Conservation (phyloP, 2,329 filamentous ascomycete species). For the Aspergillus persii region DNA sequence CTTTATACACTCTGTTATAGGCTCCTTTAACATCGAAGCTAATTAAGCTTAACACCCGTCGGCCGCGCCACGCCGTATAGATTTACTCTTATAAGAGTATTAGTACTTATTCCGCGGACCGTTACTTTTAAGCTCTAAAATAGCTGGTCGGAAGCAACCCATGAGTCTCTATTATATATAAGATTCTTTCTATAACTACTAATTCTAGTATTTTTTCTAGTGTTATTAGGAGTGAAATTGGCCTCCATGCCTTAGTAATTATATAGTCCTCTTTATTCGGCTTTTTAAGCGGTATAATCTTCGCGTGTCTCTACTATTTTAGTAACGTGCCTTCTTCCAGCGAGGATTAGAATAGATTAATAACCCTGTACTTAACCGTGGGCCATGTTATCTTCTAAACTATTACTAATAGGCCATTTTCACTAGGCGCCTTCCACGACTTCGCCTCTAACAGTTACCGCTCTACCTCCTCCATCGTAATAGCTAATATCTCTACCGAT, state of each 20-base stretch:
- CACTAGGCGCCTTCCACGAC: conserved; percentile 15
- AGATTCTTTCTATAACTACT: conserved; percentile 31
- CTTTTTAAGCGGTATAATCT: conserved; percentile 23
- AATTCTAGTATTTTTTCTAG: conserved; percentile 31
- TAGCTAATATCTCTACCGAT: conserved; percentile 6
- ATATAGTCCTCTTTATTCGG: conserved; percentile 21
- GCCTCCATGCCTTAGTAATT: conserved; percentile 21
- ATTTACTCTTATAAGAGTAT: conserved; percentile 28
- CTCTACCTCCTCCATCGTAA: conserved; percentile 23
- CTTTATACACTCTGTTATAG: conserved; percentile 41
- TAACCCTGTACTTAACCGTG: conserved; percentile 18
- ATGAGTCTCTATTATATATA: conserved; percentile 26
- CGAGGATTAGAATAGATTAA: conserved; percentile 19
- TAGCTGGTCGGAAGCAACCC: conserved; percentile 36
- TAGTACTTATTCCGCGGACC: conserved; percentile 35
- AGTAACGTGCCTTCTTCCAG: conserved; percentile 15
- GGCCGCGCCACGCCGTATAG: conserved; percentile 28
- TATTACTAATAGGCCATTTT: conserved; percentile 18
- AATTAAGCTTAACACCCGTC: conserved; percentile 31
- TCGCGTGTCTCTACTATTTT: conserved; percentile 18
- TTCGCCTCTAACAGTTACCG: conserved; percentile 10
- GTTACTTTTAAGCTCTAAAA: conserved; percentile 37
- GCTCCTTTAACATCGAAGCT: conserved; percentile 47
- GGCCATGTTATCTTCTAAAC: conserved; percentile 25
- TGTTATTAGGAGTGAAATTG: conserved; percentile 24